phyloP scores from a whole-genome alignment of 2,329 filamentous ascomycete genomes.

The Exophiala aquamarina region DNA sequence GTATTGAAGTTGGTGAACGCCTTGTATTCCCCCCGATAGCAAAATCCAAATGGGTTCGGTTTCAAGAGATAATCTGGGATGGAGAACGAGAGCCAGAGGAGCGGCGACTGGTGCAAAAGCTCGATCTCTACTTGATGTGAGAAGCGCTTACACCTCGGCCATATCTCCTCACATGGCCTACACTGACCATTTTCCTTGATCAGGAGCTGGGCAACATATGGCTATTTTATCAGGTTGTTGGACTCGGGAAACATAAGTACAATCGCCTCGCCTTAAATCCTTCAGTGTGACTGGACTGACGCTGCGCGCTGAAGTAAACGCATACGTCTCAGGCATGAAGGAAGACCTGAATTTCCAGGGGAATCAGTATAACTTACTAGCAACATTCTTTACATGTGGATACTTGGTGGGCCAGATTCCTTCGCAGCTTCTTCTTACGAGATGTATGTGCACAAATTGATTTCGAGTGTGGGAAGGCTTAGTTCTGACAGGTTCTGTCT shows the following conservation, averaged over 20 bases:
- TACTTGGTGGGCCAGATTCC: slow-evolving; percentile 30
- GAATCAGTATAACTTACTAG: slow-evolving; percentile 34
- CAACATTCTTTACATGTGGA: slow-evolving; percentile 18
- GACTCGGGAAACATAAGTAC: slow-evolving; percentile 14
- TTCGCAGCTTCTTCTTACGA: slow-evolving; percentile 41
- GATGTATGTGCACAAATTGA: slow-evolving; percentile 26
- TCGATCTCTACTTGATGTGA: slow-evolving; percentile 38
- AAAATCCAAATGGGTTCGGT: neutral
- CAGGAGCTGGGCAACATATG: slow-evolving; percentile 40
- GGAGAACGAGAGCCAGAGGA: slow-evolving; percentile 31
- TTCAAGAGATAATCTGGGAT: slow-evolving; percentile 10
- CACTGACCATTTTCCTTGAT: too few species aligned
- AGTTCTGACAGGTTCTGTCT: neutral
- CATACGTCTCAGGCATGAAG: slow-evolving; percentile 41
- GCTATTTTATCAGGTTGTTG: slow-evolving; percentile 33
- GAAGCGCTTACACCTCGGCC: too few species aligned
- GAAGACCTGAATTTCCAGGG: slow-evolving; percentile 35
- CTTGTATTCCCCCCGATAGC: neutral
- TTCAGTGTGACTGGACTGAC: too few species aligned
- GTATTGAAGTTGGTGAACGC: too few species aligned
- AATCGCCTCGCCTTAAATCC: neutral
- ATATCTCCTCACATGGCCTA: too few species aligned
- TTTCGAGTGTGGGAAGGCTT: too few species aligned
- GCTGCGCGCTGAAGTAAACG: slow-evolving; percentile 16
- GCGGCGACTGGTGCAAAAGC: slow-evolving; percentile 36